These are phyloP conservation scores for Straminergon stramineum DNA, from an alignment of 225 moss, liverwort and hornwort species.

Conservation along the genomic window DNA sequence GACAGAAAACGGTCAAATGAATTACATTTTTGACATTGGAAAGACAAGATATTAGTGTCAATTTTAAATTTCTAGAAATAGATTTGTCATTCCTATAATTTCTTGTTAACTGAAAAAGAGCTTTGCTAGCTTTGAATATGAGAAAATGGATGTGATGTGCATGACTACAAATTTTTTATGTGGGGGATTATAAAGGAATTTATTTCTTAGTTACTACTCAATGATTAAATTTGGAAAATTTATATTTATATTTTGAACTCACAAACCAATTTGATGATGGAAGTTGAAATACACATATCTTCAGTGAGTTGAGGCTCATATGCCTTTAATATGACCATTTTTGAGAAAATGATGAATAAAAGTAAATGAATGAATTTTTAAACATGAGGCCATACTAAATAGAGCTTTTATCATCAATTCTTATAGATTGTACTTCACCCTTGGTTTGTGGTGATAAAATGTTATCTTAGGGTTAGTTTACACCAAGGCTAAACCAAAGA, in stretches of 20 bases:
- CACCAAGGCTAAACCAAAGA: no score
- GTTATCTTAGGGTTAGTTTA: neutral
- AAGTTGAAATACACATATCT: neutral
- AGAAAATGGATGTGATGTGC: neutral
- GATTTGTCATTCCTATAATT: neutral
- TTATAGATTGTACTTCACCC: neutral
- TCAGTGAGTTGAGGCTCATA: neutral
- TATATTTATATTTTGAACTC: neutral
- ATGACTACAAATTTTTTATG: neutral
- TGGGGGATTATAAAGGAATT: neutral
- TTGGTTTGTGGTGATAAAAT: neutral
- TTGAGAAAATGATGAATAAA: neutral
- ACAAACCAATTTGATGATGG: neutral
- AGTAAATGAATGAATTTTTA: neutral
- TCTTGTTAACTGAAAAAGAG: neutral
- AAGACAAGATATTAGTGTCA: neutral
- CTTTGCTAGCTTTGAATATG: neutral
- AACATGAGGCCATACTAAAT: neutral
- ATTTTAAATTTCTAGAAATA: neutral
- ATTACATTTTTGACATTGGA: neutral
- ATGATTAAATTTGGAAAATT: neutral
- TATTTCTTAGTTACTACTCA: accelerated
- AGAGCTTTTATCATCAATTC: neutral
- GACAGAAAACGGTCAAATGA: neutral
- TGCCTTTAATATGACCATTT: neutral